These are phyloP conservation scores for Geranium brycei DNA, from an alignment of 345 rosid genomes.

Conservation along the genomic window DNA sequence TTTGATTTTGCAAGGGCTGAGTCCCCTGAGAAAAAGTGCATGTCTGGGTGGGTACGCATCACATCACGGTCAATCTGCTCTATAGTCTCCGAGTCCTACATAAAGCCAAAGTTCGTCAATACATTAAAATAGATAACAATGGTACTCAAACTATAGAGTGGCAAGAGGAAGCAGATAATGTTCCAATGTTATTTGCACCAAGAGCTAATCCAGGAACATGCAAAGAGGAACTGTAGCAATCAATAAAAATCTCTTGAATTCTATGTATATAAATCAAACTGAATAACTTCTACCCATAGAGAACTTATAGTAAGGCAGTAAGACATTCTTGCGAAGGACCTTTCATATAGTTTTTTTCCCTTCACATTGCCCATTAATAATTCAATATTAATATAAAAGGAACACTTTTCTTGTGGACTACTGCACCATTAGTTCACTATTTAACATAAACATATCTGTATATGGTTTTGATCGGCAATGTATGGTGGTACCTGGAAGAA, in stretches of 20 bases:
- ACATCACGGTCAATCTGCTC: slow-evolving; percentile 97
- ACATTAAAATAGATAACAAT: slow-evolving; percentile 1
- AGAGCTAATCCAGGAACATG: background rate
- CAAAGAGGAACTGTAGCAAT: background rate
- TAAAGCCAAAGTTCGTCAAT: slow-evolving; percentile 4
- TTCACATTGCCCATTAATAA: background rate
- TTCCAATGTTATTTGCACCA: background rate
- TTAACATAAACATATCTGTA: background rate
- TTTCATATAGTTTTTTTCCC: background rate
- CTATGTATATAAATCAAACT: background rate
- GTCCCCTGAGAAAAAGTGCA: slow-evolving; percentile 89
- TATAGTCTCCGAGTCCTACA: slow-evolving; percentile 70
- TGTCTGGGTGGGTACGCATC: slow-evolving; percentile 91
- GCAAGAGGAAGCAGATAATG: background rate
- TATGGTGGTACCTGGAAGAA: slow-evolving; percentile 68
- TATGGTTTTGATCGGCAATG: background rate
- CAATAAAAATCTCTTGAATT: background rate
- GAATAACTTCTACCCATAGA: background rate
- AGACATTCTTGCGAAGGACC: background rate
- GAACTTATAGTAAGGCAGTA: background rate
- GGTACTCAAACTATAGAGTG: background rate
- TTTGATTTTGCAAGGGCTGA: slow-evolving; percentile 59
- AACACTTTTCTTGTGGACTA: background rate
- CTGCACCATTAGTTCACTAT: background rate
- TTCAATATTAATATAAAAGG: background rate